These are phyloP conservation scores for Monoraphidium neglectum DNA, from an alignment of 139 green algal species.

Conservation along the genomic window DNA sequence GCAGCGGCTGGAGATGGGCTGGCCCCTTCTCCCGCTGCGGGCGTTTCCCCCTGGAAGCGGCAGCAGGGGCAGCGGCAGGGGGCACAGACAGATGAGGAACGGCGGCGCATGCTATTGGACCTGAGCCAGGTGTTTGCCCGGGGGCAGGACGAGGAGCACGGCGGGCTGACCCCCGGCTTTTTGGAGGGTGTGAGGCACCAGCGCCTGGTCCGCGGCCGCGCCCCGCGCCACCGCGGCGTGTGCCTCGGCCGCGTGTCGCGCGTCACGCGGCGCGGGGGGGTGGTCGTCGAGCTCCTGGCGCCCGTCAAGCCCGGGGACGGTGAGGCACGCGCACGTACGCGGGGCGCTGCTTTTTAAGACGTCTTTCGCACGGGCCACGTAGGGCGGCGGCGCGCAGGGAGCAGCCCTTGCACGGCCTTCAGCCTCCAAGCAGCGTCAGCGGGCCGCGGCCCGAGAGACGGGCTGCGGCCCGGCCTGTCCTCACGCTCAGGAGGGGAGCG, in stretches of 20 bases:
- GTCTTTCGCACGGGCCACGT: too few species aligned
- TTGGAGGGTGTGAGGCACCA: conserved; percentile 77
- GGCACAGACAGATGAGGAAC: too few species aligned
- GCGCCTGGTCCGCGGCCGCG: conserved; percentile 68
- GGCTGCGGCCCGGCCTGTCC: too few species aligned
- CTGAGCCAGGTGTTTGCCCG: conserved; percentile 77
- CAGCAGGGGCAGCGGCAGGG: conserved; percentile 3
- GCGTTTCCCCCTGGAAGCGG: neutral
- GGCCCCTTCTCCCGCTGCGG: neutral
- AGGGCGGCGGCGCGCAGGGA: too few species aligned
- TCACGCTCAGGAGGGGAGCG: too few species aligned
- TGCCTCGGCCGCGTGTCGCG: conserved; percentile 50
- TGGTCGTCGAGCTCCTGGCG: conserved; percentile 29
- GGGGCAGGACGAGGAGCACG: conserved; percentile 73
- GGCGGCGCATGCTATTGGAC: neutral
- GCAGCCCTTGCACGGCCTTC: too few species aligned
- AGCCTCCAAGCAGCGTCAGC: too few species aligned
- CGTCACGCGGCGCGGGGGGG: conserved; percentile 1
- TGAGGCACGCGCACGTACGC: too few species aligned
- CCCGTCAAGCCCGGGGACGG: conserved; percentile 36
- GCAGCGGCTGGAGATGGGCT: conserved; percentile 9
- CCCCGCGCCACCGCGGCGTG: conserved; percentile 72
- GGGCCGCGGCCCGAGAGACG: too few species aligned
- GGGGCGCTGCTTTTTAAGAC: too few species aligned
- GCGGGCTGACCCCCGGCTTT: conserved; percentile 78